Evolutionary conservation across 192 early-diverging fungal genomes (phyloP).

Genomic region (Entomortierella beljakovae): DNA sequence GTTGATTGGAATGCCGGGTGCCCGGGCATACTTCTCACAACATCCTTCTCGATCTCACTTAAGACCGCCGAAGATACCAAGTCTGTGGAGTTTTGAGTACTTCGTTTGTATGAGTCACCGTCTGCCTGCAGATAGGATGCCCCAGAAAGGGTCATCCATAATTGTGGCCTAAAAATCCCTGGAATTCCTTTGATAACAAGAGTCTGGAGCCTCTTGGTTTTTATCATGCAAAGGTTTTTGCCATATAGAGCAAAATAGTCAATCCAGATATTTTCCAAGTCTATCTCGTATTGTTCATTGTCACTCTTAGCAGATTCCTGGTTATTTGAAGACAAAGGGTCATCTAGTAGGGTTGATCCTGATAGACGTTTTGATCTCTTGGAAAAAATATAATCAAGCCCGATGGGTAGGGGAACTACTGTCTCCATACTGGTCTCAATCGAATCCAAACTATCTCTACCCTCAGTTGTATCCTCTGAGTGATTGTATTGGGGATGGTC

Average conservation of each 20-base stretch:
- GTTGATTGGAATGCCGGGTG: conserved; percentile 46
- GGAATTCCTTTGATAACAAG: conserved; percentile 21
- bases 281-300: conserved; percentile 16
- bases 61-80: neutral
- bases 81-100: conserved; percentile 6
- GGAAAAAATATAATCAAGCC: conserved; percentile 26
- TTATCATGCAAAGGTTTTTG: conserved; percentile 43
- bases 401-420: conserved; percentile 8
- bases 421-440: neutral
- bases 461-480: conserved; percentile 21
- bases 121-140: conserved; percentile 26
- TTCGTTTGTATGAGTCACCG: conserved; percentile 24
- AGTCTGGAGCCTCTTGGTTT: conserved; percentile 14
- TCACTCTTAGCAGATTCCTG: neutral
- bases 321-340: neutral
- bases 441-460: neutral
- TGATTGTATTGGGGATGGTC: conserved; percentile 8
- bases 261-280: conserved; percentile 37
- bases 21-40: conserved; percentile 45
- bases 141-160: conserved; percentile 47
- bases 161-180: conserved; percentile 37
- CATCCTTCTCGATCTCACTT: conserved; percentile 46
- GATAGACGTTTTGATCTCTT: neutral
- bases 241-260: conserved; percentile 48
- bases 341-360: neutral